Conservation (phyloP, 179 eudicot species). For the Amaranthus tricolor region DNA sequence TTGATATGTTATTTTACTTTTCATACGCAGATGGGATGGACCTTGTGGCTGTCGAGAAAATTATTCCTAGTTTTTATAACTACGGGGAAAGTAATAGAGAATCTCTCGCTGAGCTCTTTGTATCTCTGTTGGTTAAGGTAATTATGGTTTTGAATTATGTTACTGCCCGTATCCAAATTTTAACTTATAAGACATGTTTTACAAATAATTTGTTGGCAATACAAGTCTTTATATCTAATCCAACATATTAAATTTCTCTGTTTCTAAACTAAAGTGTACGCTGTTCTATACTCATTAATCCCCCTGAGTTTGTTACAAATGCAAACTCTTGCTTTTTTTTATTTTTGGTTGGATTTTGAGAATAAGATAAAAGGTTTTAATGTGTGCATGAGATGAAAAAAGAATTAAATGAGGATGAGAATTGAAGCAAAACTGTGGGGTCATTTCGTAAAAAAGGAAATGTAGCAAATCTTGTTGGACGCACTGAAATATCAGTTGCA, state of each 20-base stretch:
- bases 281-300: neutral
- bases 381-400: too few species aligned
- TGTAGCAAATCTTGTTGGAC: too few species aligned
- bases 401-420: too few species aligned
- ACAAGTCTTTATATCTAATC: neutral
- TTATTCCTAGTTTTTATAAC: conserved; percentile 34
- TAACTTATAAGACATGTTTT: too few species aligned
- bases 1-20: conserved; percentile 15
- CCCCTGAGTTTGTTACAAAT: too few species aligned
- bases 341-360: too few species aligned
- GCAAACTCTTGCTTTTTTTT: too few species aligned
- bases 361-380: too few species aligned
- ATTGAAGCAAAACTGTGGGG: too few species aligned
- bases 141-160: conserved; percentile 4
- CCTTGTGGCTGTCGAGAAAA: conserved; percentile 44
- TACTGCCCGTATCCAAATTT: neutral
- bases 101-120: conserved; percentile 76
- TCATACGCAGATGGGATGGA: conserved; percentile 61
- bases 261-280: neutral
- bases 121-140: conserved; percentile 77
- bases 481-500: too few species aligned
- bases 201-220: neutral
- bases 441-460: too few species aligned
- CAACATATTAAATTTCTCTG: neutral
- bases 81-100: conserved; percentile 68